phyloP scores from a whole-genome alignment of 2,329 filamentous ascomycete genomes.

The Talaromyces sp. region DNA sequence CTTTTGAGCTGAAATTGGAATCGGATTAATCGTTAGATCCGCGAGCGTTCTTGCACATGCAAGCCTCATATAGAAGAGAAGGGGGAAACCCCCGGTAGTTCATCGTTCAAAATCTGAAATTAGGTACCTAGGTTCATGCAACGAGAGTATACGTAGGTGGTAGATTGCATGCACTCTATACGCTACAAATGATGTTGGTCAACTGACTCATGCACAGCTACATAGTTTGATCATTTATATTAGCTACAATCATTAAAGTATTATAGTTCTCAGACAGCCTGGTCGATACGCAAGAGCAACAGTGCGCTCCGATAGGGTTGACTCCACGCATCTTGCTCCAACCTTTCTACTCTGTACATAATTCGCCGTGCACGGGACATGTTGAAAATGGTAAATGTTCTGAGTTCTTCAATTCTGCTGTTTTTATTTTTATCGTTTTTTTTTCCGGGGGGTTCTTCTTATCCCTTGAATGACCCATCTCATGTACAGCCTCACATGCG shows the following conservation, averaged over 20 bases:
- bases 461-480: conserved; percentile 11
- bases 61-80: neutral
- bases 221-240: neutral
- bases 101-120: neutral
- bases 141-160: neutral
- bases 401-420: neutral
- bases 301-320: neutral
- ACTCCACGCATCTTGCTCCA: neutral
- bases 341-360: neutral
- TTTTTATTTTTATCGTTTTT: no score
- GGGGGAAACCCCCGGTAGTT: neutral
- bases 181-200: neutral
- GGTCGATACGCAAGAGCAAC: neutral
- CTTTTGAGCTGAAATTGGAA: neutral
- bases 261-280: neutral
- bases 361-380: neutral
- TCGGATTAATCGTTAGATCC: neutral
- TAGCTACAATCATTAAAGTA: neutral
- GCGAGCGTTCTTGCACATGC: neutral
- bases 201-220: neutral
- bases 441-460: no score
- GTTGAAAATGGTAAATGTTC: neutral
- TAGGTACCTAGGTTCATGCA: neutral
- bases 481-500: neutral
- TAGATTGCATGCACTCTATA: neutral